phyloP scores from a whole-genome alignment of 331 rosid genomes.

The Pyrus hybrid region DNA sequence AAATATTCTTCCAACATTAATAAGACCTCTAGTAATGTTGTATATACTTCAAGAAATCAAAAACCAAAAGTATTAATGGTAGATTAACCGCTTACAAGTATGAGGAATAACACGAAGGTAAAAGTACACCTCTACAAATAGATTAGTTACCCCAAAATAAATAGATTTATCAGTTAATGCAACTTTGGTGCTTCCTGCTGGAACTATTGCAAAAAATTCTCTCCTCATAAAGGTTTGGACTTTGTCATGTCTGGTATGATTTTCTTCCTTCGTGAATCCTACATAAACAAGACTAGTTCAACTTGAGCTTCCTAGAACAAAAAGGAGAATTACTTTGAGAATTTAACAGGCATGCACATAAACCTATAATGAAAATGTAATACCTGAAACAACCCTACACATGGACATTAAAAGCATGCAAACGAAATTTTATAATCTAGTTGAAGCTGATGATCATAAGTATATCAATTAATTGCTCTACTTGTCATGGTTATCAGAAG shows the following conservation, averaged over 20 bases:
- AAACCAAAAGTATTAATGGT: too few relatives aligned
- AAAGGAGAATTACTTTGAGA: not conserved
- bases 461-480: not conserved
- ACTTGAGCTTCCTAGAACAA: not conserved
- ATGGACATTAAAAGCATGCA: not conserved
- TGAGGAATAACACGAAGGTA: too few relatives aligned
- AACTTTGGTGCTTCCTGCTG: conserved; percentile 52
- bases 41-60: too few relatives aligned
- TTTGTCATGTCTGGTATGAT: conserved; percentile 61
- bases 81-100: too few relatives aligned
- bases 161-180: conserved; percentile 82
- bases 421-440: not conserved
- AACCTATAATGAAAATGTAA: not conserved
- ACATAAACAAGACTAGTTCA: conserved; percentile 29
- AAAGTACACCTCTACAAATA: not conserved
- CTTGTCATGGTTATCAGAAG: not conserved
- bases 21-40: too few relatives aligned
- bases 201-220: conserved; percentile 71
- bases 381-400: not conserved
- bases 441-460: too few relatives aligned
- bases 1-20: too few relatives aligned
- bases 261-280: conserved; percentile 72
- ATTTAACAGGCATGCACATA: not conserved
- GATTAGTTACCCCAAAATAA: conserved; percentile 76
- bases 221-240: conserved; percentile 50